Base-by-base conservation (phyloP, 2,329 filamentous ascomycete genomes). In the Colletotrichum tamarilloi region DNA sequence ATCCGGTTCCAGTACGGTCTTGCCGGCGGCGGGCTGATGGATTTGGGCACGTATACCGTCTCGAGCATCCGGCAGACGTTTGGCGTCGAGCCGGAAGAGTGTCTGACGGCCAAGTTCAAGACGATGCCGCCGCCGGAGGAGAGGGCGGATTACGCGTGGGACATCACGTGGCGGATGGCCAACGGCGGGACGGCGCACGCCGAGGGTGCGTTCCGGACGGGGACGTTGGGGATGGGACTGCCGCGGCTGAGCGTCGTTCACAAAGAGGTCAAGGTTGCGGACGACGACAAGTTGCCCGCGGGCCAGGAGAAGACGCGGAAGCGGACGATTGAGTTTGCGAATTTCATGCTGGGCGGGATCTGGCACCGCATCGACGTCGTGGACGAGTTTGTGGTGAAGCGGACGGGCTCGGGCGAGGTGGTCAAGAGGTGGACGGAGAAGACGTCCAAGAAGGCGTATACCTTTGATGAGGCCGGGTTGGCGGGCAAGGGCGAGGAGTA, bases 1-100 rank as follows among this genome's bases (percentile, higher is more conserved):
- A 87, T 88, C 72, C 80, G 84, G 4, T 88, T 82, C 74, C 75
- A 80, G 7, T 87, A 83, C 67, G 78, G 80, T 2, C 78, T 88
- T 1, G 79, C 82, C 1, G 86, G 85, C 11, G 85, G 85, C 22
- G 78, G 81, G 5, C 75, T 84, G 24, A 81, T 85, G 81, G 81
- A 84, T 75, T 75, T 84, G 52, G 83, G 85, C 1, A 84, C 81
- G 16, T 88, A 88, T 72, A 77, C 76, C 16, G 75, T 86, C 32
- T 76, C 82, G 14, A 76, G 78, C 22, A 65, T 88, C 30, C 80
- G 86, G 3, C 74, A 80, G 26, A 78, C 86, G n/a, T 83, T 85
- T 59, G 80, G 79, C 0, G 76, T 76, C 6, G 82, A 85, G 75
- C 83, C 85, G 2, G 79, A 79, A 19, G 80, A 81, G 64, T 87